phyloP scores from a whole-genome alignment of 179 eudicot species.

The Sideroxylon spinosum region DNA sequence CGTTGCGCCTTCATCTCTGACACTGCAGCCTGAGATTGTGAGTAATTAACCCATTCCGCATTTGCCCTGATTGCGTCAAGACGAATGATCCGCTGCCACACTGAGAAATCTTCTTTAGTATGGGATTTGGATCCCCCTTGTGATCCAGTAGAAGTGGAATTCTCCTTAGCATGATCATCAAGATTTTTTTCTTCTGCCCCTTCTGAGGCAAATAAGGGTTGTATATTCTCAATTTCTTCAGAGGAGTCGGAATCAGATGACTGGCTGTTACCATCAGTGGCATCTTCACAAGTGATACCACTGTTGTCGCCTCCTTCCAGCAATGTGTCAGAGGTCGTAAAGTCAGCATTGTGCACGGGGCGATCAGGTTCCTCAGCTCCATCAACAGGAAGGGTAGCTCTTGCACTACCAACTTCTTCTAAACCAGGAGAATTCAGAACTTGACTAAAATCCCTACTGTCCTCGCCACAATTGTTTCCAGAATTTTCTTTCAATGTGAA shows the following conservation, averaged over 20 bases:
- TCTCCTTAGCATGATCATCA: slow-evolving; percentile 16
- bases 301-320: slow-evolving; percentile 34
- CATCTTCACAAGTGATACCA: slow-evolving; percentile 30
- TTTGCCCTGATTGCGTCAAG: slow-evolving; percentile 62
- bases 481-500: slow-evolving; percentile 30
- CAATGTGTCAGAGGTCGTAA: slow-evolving; percentile 16
- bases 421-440: slow-evolving; percentile 36
- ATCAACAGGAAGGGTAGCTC: slow-evolving; percentile 35
- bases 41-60: slow-evolving; percentile 51
- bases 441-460: slow-evolving; percentile 34
- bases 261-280: slow-evolving; percentile 37
- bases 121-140: slow-evolving; percentile 22
- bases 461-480: slow-evolving; percentile 30
- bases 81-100: slow-evolving; percentile 65
- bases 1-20: slow-evolving; percentile 37
- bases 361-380: slow-evolving; percentile 25
- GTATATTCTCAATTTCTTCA: slow-evolving; percentile 37
- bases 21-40: slow-evolving; percentile 50
- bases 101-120: slow-evolving; percentile 44
- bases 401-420: slow-evolving; percentile 45
- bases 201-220: slow-evolving; percentile 28
- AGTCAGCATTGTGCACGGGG: slow-evolving; percentile 20
- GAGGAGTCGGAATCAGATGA: slow-evolving; percentile 58
- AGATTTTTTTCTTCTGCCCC: slow-evolving; percentile 26
- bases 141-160: slow-evolving; percentile 20